Percentiles rank a stretch among this genome's conserved stretches.
Evolutionary conservation across 768 basidiomycete species (phyloP).

Genomic region (Amanita subjunquillea): DNA sequence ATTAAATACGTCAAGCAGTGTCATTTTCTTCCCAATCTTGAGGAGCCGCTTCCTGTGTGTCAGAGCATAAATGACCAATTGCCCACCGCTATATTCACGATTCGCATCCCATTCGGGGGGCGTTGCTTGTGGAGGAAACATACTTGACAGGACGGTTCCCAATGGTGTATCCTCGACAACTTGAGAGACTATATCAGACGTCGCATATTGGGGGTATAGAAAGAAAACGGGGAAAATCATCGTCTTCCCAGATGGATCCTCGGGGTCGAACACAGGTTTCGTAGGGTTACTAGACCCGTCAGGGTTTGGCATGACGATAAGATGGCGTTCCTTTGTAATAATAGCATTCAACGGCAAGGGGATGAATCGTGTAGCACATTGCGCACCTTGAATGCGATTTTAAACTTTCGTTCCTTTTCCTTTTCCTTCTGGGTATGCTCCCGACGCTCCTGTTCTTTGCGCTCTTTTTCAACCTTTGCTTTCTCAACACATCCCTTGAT

Average conservation of each 20-base stretch:
- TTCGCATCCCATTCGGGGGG: conserved; percentile 70
- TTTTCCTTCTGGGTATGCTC: conserved; percentile 39
- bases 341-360: conserved; percentile 2
- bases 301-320: conserved; percentile 45
- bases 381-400: conserved; percentile 56
- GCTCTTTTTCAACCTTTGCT: conserved; percentile 38
- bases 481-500: conserved; percentile 38
- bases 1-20: conserved; percentile 63
- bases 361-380: neutral
- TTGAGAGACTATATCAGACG: conserved; percentile 79
- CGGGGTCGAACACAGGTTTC: conserved; percentile 54
- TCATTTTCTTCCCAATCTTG: conserved; percentile 89
- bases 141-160: conserved; percentile 58
- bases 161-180: conserved; percentile 85
- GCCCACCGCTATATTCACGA: conserved; percentile 51
- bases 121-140: conserved; percentile 70
- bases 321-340: conserved; percentile 55
- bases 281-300: conserved; percentile 46
- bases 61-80: conserved; percentile 75
- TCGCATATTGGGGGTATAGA: conserved; percentile 84
- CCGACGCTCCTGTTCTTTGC: conserved; percentile 36
- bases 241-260: conserved; percentile 46
- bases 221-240: conserved; percentile 86
- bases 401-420: conserved; percentile 43
- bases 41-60: conserved; percentile 68